A percentile compares a stretch with the other conserved stretches of the same genome.
These are phyloP conservation scores for Xerocomus amazonicus DNA, from an alignment of 1,284 basidiomycete species.

Conservation along the genomic window DNA sequence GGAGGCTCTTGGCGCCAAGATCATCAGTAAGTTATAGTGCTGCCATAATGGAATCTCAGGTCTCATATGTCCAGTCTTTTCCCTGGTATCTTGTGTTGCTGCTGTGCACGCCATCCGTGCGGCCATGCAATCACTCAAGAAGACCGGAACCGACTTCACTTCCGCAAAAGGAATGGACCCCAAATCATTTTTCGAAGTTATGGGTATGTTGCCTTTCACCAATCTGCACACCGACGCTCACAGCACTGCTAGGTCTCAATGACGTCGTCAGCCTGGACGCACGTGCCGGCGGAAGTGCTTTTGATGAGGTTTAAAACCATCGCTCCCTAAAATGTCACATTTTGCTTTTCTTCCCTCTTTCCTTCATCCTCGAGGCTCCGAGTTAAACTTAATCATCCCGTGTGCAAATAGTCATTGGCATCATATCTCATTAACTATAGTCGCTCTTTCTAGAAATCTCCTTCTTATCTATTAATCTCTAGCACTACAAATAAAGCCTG, in stretches of 20 bases:
- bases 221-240: background rate
- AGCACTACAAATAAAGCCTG: conserved; percentile 11
- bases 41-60: background rate
- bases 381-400: conserved; percentile 8
- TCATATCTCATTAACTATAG: conserved; percentile 11
- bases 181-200: conserved; percentile 70
- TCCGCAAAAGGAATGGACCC: conserved; percentile 74
- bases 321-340: background rate
- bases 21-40: conserved; percentile 54
- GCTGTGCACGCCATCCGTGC: conserved; percentile 68
- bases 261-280: conserved; percentile 57
- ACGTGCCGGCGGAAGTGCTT: conserved; percentile 57
- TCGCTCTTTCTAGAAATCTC: conserved; percentile 26
- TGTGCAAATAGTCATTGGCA: conserved; percentile 23
- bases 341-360: background rate
- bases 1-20: conserved; percentile 66
- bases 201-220: conserved; percentile 41
- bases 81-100: conserved; percentile 67
- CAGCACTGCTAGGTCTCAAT: conserved; percentile 42
- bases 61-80: conserved; percentile 48
- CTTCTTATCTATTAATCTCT: conserved; percentile 17
- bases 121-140: conserved; percentile 69
- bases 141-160: conserved; percentile 69
- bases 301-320: conserved; percentile 42
- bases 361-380: background rate